Percentiles rank a stretch among this genome's conserved stretches.
Conservation (phyloP, 805 yeast genomes). For the Yarrowia alimentaria region DNA sequence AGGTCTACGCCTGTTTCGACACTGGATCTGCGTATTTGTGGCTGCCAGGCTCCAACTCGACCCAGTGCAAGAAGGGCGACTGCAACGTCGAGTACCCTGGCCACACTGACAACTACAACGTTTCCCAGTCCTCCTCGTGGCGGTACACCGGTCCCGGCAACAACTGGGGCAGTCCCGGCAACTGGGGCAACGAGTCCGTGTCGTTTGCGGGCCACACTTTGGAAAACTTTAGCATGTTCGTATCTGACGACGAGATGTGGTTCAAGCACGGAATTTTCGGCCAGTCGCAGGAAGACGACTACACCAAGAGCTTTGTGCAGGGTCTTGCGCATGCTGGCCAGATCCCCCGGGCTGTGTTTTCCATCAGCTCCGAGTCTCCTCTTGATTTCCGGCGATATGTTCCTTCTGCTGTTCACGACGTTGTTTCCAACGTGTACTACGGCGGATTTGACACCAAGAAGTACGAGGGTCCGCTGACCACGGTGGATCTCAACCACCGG, state of each 20-base stretch:
- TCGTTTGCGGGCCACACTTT: background rate
- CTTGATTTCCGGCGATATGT: too few species aligned
- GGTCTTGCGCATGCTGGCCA: background rate
- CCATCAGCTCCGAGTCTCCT: background rate
- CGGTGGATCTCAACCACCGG: background rate
- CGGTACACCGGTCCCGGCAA: background rate
- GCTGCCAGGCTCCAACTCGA: conserved; percentile 41
- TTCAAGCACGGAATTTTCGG: background rate
- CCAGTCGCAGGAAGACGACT: background rate
- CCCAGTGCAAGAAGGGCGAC: background rate
- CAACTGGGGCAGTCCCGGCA: background rate
- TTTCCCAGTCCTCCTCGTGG: background rate
- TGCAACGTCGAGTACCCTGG: background rate
- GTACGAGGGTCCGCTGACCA: too few species aligned
- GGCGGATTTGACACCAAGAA: too few species aligned
- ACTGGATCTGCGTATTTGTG: conserved; percentile 71
- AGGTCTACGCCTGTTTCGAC: conserved; percentile 54
- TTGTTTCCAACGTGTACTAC: background rate
- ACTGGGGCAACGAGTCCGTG: background rate
- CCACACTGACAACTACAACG: background rate
- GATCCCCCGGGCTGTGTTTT: background rate
- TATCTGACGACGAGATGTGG: background rate
- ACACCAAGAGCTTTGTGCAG: background rate
- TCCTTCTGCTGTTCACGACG: too few species aligned
- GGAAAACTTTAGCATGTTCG: background rate